These are phyloP conservation scores for Auriscalpium microsporum DNA, from an alignment of 768 basidiomycete species.

Conservation along the genomic window DNA sequence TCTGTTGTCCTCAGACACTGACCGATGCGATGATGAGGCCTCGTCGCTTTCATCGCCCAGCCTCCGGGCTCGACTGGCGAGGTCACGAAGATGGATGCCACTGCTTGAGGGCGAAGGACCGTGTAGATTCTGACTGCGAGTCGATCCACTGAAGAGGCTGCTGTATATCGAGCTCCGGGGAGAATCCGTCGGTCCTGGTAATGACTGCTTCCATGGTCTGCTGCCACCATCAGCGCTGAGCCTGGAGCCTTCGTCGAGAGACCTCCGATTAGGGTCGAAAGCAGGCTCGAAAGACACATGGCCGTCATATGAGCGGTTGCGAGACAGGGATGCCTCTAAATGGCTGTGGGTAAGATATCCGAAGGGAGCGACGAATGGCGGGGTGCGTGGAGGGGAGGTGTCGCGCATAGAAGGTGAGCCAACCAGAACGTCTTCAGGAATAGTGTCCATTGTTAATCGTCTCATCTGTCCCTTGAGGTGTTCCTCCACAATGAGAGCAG, in stretches of 20 bases:
- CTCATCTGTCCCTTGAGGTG: slow-evolving; percentile 38
- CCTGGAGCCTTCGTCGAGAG: slow-evolving; percentile 36
- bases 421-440: slow-evolving; percentile 32
- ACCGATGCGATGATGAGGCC: slow-evolving; percentile 31
- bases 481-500: slow-evolving; percentile 64
- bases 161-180: slow-evolving; percentile 28
- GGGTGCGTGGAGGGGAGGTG: slow-evolving; percentile 5
- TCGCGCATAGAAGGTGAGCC: slow-evolving; percentile 7
- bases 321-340: slow-evolving; percentile 10
- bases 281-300: slow-evolving; percentile 52
- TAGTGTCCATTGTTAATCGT: slow-evolving; percentile 32
- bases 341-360: not conserved
- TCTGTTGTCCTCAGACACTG: slow-evolving; percentile 12
- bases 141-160: slow-evolving; percentile 26
- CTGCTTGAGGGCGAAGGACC: slow-evolving; percentile 38
- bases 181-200: slow-evolving; percentile 15
- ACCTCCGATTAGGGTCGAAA: slow-evolving; percentile 38
- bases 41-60: slow-evolving; percentile 37
- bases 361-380: slow-evolving; percentile 16
- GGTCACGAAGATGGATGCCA: slow-evolving; percentile 30
- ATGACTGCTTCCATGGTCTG: slow-evolving; percentile 13
- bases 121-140: slow-evolving; percentile 19
- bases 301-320: slow-evolving; percentile 35
- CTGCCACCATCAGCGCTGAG: slow-evolving; percentile 32
- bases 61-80: slow-evolving; percentile 25